Evolutionary conservation across 2,329 filamentous ascomycete species (phyloP), one percentile per base, ranked within the genome.

Genomic region (Scolecobasidium constrictum): DNA sequence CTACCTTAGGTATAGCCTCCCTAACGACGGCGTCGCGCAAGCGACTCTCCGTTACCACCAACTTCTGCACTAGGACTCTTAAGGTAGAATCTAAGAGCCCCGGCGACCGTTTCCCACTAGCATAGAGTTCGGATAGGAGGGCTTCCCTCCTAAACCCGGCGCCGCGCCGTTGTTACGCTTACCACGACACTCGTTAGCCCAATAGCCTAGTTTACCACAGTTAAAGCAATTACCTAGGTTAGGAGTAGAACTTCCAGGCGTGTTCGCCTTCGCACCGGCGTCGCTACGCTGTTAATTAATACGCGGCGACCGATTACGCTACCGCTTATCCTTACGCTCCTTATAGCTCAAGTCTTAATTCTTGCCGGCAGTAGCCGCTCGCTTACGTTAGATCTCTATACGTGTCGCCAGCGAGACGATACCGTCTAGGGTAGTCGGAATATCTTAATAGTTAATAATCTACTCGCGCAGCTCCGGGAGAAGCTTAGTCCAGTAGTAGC

Each of bases 341-440:
- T n/a, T 31, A 9, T 7, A 31, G n/a, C n/a, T 31, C 26, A 31
- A 31, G 9, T 31, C n/a, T 31, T n/a, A n/a, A n/a, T 9, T 31
- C n/a, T 31, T 31, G 9, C 26, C 26, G 26, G 9, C 26, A n/a
- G 26, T 31, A 31, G 26, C 26, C 26, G 26, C 26, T 31, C 26
- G 9, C 26, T 31, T 31, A n/a, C 19, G 7, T 18, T 6, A 21
- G 35, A 13, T 17, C 17, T 40, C 17, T n/a, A 40, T 40, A 28
- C 20, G 15, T 6, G 39, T 42, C 13, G 23, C 23, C 18, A 40
- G 16, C 28, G 12, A n/a, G 7, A 26, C 20, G 16, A 40, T 13
- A 23, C 9, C 38, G 38, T 40, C 23, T 26, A 7, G 11, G 21
- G 22, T 40, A 5, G 15, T 40, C n/a, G 23, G 38, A 9, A 40